Conservation (phyloP, 495 filamentous ascomycete species). For the Penicillium bialowiezense region DNA sequence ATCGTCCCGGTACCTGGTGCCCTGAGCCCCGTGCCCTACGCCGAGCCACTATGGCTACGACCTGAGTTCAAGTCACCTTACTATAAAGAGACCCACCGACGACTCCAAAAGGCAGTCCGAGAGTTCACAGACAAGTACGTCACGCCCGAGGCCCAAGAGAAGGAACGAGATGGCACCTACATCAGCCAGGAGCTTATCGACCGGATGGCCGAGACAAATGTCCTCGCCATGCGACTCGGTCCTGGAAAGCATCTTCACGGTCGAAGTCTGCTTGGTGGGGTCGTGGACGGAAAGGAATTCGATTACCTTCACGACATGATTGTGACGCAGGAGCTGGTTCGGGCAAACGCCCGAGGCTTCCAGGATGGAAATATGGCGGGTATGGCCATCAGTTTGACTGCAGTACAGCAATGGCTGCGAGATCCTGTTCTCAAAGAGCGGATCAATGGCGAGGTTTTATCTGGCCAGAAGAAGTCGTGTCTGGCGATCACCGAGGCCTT, state of each 20-base stretch:
- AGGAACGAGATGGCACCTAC: conserved; percentile 71
- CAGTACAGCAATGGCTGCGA: conserved; percentile 74
- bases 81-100: conserved; percentile 73
- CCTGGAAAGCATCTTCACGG: conserved; percentile 81
- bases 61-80: conserved; percentile 80
- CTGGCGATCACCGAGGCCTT: conserved; percentile 89
- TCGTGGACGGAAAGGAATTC: conserved; percentile 73
- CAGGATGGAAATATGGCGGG: conserved; percentile 66
- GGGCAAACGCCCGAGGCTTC: conserved; percentile 66
- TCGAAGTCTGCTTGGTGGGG: conserved; percentile 63
- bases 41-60: conserved; percentile 76
- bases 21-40: conserved; percentile 74
- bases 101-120: conserved; percentile 68
- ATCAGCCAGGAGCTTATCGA: conserved; percentile 78
- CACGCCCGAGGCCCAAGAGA: conserved; percentile 71
- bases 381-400: conserved; percentile 81
- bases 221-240: conserved; percentile 79
- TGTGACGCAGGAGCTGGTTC: conserved; percentile 67
- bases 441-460: conserved; percentile 69
- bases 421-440: conserved; percentile 63
- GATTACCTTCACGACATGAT: conserved; percentile 88
- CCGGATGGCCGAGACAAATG: conserved; percentile 67
- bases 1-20: conserved; percentile 68
- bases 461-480: conserved; percentile 82
- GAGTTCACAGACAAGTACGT: conserved; percentile 71